Percentiles rank a stretch among this genome's conserved stretches.
Evolutionary conservation across 2,329 filamentous ascomycete species (phyloP).

Genomic region (Verruconis gallopava): DNA sequence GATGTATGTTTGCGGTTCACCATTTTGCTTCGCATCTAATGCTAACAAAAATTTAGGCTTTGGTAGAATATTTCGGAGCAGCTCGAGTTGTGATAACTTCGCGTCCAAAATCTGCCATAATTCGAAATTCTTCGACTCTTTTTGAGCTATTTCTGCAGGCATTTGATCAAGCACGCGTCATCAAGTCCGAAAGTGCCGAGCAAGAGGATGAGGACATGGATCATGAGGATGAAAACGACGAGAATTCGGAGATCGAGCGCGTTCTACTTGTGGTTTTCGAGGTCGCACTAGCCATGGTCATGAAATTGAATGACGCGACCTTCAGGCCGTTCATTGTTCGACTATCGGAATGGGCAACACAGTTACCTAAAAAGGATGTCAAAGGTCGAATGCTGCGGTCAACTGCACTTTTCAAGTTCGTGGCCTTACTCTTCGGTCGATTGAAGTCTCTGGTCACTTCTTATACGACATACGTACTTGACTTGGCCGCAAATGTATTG

Average conservation of each 20-base stretch:
- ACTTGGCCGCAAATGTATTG: constrained; percentile 57
- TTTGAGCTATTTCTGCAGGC: constrained; percentile 45
- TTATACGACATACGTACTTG: constrained; percentile 76
- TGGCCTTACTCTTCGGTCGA: constrained; percentile 65
- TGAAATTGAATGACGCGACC: constrained; percentile 87
- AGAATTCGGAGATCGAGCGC: constrained; percentile 41
- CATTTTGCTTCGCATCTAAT: too few relatives aligned
- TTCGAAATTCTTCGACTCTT: constrained; percentile 59
- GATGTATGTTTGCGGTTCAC: too few relatives aligned
- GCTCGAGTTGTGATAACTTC: constrained; percentile 61
- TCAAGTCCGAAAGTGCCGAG: constrained; percentile 24
- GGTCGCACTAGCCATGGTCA: constrained; percentile 75
- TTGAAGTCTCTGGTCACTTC: constrained; percentile 89
- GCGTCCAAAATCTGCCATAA: constrained; percentile 64
- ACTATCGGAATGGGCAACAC: constrained; percentile 68
- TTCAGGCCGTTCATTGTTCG: constrained; percentile 86
- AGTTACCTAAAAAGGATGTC: constrained; percentile 48
- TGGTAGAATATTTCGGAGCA: constrained; percentile 55
- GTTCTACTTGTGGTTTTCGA: constrained; percentile 56
- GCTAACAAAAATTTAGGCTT: too few relatives aligned
- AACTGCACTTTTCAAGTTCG: constrained; percentile 70
- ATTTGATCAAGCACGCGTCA: constrained; percentile 48
- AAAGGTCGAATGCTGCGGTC: constrained; percentile 48
- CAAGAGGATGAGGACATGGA: constrained; percentile 29
- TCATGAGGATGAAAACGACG: constrained; percentile 29